phyloP scores from a whole-genome alignment of 176 grass and related monocot species.

The Oryza glumipatula region DNA sequence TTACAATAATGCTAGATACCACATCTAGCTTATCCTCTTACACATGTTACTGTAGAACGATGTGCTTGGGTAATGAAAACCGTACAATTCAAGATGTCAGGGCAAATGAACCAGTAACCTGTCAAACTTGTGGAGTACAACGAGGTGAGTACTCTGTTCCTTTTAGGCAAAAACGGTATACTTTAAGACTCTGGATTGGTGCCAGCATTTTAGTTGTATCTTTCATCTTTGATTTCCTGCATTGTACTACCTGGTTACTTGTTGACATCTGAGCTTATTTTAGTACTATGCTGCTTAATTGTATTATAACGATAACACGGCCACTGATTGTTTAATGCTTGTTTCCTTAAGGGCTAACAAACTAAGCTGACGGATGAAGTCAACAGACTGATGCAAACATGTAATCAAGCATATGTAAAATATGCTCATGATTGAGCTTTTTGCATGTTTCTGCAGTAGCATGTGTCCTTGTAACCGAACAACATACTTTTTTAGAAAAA shows the following conservation, averaged over 20 bases:
- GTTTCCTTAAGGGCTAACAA: conserved; percentile 44
- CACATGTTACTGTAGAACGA: conserved; percentile 42
- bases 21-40: conserved; percentile 52
- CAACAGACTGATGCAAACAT: conserved; percentile 37
- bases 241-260: conserved; percentile 10
- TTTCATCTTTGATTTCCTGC: conserved; percentile 13
- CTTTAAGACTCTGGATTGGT: conserved; percentile 39
- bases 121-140: not conserved
- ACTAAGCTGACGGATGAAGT: conserved; percentile 29
- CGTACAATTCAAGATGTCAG: conserved; percentile 35
- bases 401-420: conserved; percentile 38
- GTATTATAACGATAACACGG: not conserved
- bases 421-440: conserved; percentile 31
- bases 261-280: conserved; percentile 28
- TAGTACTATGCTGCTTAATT: conserved; percentile 13
- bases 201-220: conserved; percentile 27
- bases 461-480: conserved; percentile 21
- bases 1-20: conserved; percentile 55
- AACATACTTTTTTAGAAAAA: not conserved
- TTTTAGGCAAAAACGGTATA: conserved; percentile 33
- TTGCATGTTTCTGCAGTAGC: conserved; percentile 22
- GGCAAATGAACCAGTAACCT: conserved; percentile 28
- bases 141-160: conserved; percentile 8
- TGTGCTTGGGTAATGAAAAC: conserved; percentile 28
- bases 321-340: conserved; percentile 42